Base-by-base conservation (phyloP, 208 protist species). In the Acanthamoeba polyphaga region DNA sequence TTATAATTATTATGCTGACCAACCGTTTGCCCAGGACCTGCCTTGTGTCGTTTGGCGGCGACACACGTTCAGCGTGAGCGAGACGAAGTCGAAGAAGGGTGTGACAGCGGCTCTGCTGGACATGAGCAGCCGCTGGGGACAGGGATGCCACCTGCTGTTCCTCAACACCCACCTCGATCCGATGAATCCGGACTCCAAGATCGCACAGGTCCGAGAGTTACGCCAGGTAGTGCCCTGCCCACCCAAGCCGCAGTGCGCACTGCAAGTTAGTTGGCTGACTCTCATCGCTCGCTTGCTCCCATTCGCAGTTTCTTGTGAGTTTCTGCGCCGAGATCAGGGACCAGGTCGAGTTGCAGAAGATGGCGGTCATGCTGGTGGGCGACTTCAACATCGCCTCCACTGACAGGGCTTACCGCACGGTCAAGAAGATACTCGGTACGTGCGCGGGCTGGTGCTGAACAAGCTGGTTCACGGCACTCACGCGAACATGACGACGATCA, bases 361-460 rank as follows among this genome's bases (percentile, higher is more conserved):
- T 85, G 78, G 78, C 46, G 29, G 78, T 85, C 27, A 85, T 85
- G 78, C 78, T 85, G 1, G 78, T 85, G 78, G 78, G 78, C 3
- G 78, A 85, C 78, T 85, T 85, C 78, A 85, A 85, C 78, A 85
- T 85, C 58, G 13, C 78, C 5, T 13, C 78, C 5, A 85, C 34
- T 32, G 24, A n/a, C 4, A n/a, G 58, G 27, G 1, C 19, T 19
- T 60, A 82, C 74, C 27, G 43, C 29, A 24, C 12, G 38, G 15
- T 82, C 0, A 43, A n/a, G 38, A 32, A 82, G 43, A 13, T 82
- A 53, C 74, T 82, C 12, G 74, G 74, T 82, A 82, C 12, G 66
- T 74, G 32, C 22, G 17, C 58, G 58, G 58, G 17, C 15, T 27
- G 58, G 22, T 64, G 22, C 13, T 10, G 32, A 6, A 76, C n/a